Evolutionary conservation across 2,329 filamentous ascomycete species (phyloP), one percentile per base, ranked within the genome.

Genomic region (Thelonectria discophora): DNA sequence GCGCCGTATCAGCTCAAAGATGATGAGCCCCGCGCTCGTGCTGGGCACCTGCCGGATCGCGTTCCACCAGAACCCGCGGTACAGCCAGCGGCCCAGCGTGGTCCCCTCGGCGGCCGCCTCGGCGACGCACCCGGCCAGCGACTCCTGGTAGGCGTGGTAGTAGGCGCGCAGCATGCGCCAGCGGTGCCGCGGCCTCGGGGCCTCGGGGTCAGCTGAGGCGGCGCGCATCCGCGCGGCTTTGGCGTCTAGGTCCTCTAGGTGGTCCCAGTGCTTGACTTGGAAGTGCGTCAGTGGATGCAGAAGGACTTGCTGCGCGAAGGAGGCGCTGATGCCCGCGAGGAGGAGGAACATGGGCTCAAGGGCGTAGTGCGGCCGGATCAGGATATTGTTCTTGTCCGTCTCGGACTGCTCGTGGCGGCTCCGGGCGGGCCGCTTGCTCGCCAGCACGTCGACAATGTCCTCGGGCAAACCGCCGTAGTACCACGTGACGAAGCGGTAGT

Each of bases 41-140:
- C 89, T 91, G 0, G 91, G 91, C 2, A 92, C 89, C 76, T 93
- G 90, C 5, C 89, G 81, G 54, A 93, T 83, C 1, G 90, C 90
- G 55, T 84, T 88, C 84, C 86, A 86, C 82, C 90, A 87, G 73
- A 93, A 93, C 12, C 88, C 89, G 5, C 86, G 81, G 72, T 90
- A 94, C 6, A 93, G 75, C 84, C 90, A 93, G 13, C 78, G 80
- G 20, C 81, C 73, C 74, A 89, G 81, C 1, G 84, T 83, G 15
- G 84, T 81, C 0, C 86, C 83, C 54, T 88, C 83, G 0, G 78
- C 71, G 5, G 79, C 79, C 0, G 90, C 89, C 63, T 89, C 81
- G 2, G 80, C 79, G 12, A 76, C 70, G 67, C 89, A 91, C 40
- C 88, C 85, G 0, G 81, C 78, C 75, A 85, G 86, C 0, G 90